A percentile compares a stretch with the other conserved stretches of the same genome.
Evolutionary conservation across 1,284 basidiomycete species (phyloP).

Genomic region (Apiotrichum porosum): DNA sequence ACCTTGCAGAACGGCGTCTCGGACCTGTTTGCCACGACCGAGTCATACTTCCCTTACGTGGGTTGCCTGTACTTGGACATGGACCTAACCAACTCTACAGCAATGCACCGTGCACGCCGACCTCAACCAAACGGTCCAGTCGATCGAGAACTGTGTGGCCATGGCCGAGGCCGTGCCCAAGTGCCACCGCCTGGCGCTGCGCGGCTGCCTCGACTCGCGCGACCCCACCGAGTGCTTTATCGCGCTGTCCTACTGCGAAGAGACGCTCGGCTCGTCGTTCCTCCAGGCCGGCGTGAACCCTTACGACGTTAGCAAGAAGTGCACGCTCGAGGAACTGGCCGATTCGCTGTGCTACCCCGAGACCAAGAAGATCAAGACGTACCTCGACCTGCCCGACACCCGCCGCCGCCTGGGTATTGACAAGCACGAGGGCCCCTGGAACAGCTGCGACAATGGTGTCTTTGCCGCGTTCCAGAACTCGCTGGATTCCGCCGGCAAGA

Average conservation of each 20-base stretch:
- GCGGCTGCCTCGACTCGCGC: slow-evolving; percentile 34
- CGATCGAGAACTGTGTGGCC: slow-evolving; percentile 33
- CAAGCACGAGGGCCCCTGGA: slow-evolving; percentile 53
- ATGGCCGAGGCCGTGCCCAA: slow-evolving; percentile 41
- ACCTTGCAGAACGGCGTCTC: slow-evolving; percentile 49
- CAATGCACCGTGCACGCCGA: slow-evolving; percentile 40
- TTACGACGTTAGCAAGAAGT: slow-evolving; percentile 63
- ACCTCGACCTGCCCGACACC: slow-evolving; percentile 57
- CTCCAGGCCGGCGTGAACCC: slow-evolving; percentile 42
- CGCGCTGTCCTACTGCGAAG: slow-evolving; percentile 58
- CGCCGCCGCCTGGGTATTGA: slow-evolving; percentile 61
- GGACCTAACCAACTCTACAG: no score
- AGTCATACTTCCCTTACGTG: slow-evolving; percentile 43
- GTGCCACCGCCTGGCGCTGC: slow-evolving; percentile 30
- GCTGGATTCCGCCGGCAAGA: slow-evolving; percentile 40
- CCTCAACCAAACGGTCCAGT: slow-evolving; percentile 32
- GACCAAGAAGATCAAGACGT: slow-evolving; percentile 49
- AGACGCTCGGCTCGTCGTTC: slow-evolving; percentile 44
- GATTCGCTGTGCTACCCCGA: slow-evolving; percentile 50
- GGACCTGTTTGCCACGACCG: slow-evolving; percentile 37
- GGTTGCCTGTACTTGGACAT: no score
- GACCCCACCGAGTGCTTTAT: slow-evolving; percentile 60
- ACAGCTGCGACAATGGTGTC: slow-evolving; percentile 53
- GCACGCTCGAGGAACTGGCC: slow-evolving; percentile 50
- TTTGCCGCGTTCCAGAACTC: slow-evolving; percentile 26